Percentiles rank a stretch among this genome's conserved stretches.
Conservation (phyloP, 78 protist species). For the Dictyostelium brefeldianum region DNA sequence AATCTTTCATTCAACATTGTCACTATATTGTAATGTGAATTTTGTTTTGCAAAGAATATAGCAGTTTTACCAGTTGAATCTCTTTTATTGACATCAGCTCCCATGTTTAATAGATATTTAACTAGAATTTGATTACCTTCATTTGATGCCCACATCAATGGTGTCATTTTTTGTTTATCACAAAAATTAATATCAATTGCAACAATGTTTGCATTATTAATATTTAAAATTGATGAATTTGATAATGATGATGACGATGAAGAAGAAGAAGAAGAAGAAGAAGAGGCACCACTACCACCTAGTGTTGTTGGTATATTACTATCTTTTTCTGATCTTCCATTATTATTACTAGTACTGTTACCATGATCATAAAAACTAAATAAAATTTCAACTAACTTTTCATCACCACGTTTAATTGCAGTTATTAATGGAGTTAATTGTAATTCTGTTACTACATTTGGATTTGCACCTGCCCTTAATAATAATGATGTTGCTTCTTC, state of each 20-base stretch:
- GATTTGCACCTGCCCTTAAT: constrained; percentile 20
- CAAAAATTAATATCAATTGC: constrained; percentile 27
- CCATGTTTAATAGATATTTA: constrained; percentile 27
- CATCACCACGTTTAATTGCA: constrained; percentile 47
- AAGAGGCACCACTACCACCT: constrained; percentile 28
- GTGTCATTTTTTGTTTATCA: constrained; percentile 58
- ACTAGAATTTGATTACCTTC: constrained; percentile 48
- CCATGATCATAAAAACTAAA: not conserved
- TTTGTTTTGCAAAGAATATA: constrained; percentile 28
- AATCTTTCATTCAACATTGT: constrained; percentile 38
- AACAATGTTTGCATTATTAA: not conserved
- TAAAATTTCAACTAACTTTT: constrained; percentile 50
- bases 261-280: not conserved
- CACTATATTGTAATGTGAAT: not conserved
- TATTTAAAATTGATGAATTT: not conserved
- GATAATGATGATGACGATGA: not conserved
- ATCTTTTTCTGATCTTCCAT: not conserved
- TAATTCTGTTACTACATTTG: constrained; percentile 8
- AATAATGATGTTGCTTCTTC: constrained; percentile 26
- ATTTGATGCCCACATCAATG: constrained; percentile 64
- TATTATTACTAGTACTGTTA: not conserved
- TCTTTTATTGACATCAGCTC: constrained; percentile 57
- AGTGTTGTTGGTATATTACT: not conserved
- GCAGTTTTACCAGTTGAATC: constrained; percentile 32
- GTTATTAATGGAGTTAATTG: constrained; percentile 24